Evolutionary conservation across 257 asterid genomes (phyloP), one percentile per base, ranked within the genome.

Genomic region (Salvia miltiorrhiza): DNA sequence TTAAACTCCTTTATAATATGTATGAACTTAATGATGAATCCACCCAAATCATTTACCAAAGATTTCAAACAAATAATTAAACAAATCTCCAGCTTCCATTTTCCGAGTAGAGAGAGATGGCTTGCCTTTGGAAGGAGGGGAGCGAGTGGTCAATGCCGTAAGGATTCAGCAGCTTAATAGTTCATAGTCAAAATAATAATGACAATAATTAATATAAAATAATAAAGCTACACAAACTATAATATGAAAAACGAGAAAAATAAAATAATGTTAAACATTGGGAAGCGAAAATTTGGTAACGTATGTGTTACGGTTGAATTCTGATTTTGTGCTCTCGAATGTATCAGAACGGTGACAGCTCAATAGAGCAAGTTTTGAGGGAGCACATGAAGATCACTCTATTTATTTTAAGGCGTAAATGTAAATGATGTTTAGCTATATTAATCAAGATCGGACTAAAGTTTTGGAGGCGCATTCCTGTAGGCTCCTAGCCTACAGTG

Each of bases 281-380:
- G 73, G 60, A 73, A 74, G 55, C 45, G 69, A 69, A 58, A 79
- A 75, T 47, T n/a, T 62, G 79, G 88, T 66, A 84, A 73, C 86
- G 89, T 82, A 43, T 80, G 84, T 80, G 78, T 72, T 77, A 82
- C 92, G 84, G 74, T 58, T 67, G 67, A 43, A 30, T 30, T 56
- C 16, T n/a, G 43, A 63, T 63, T 64, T 30, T 78, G 65, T 80
- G 79, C 61, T 74, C 77, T 83, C 78, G 83, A 63, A 73, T 57
- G 45, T 69, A 70, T 73, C 67, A 70, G 54, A 76, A 59, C 49
- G 63, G 60, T 48, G 77, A 79, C 82, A 79, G 64, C 82, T 82
- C 86, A 67, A 66, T 48, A 24, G 26, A 28, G 65, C 20, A 39
- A 30, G 53, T 37, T 63, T 53, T 54, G 9, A 32, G 57, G 75